Conservation (phyloP, 345 rosid species). For the Corymbia maculata region DNA sequence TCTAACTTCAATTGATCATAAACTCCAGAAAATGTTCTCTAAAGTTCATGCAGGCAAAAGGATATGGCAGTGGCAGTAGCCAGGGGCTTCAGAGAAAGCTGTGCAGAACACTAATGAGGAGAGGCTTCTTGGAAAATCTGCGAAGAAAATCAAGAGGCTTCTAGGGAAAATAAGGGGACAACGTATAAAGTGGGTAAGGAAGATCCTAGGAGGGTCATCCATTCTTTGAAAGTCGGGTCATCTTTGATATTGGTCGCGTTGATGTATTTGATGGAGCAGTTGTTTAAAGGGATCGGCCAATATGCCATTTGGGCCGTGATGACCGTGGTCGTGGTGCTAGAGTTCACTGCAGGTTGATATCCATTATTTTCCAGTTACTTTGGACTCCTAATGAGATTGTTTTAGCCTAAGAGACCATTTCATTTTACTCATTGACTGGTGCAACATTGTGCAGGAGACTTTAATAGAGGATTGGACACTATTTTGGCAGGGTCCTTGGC, state of each 20-base stretch:
- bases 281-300: conserved; percentile 49
- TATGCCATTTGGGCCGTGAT: conserved; percentile 70
- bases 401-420: background rate
- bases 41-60: conserved; percentile 24
- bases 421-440: conserved; percentile 15
- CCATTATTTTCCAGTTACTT: background rate
- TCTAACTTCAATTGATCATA: background rate
- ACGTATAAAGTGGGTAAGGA: conserved; percentile 44
- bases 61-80: background rate
- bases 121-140: no score
- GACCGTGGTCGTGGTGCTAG: conserved; percentile 76
- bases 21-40: conserved; percentile 10
- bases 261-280: conserved; percentile 42
- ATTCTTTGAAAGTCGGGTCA: conserved; percentile 71
- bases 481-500: conserved; percentile 58
- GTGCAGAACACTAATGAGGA: background rate
- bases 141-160: conserved; percentile 20
- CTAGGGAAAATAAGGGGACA: conserved; percentile 3
- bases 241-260: conserved; percentile 60
- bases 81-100: background rate
- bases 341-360: conserved; percentile 52
- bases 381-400: background rate
- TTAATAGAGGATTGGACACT: conserved; percentile 75
- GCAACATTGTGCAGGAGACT: conserved; percentile 74
- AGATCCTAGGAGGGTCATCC: conserved; percentile 60